Conservation (phyloP, 495 filamentous ascomycete genomes). For the Schizothecium vesticola region DNA sequence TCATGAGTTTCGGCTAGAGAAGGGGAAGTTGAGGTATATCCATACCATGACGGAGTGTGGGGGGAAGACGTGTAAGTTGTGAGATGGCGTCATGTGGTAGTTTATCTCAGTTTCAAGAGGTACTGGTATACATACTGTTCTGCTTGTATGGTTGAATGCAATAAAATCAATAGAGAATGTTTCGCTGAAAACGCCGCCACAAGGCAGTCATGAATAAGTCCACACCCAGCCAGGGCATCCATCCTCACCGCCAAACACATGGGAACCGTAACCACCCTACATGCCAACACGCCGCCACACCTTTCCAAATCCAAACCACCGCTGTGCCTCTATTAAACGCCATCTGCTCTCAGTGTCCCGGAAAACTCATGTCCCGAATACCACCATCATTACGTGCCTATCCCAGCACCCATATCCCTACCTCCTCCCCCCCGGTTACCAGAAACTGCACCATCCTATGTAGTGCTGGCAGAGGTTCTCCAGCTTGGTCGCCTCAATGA, state of each 20-base stretch:
- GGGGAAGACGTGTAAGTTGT: slow-evolving; percentile 10
- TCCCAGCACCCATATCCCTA: neutral
- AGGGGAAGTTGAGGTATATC: slow-evolving; percentile 37
- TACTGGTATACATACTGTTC: too few species aligned
- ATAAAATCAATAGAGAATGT: neutral
- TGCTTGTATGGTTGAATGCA: neutral
- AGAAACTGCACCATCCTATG: slow-evolving; percentile 95
- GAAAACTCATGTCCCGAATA: neutral
- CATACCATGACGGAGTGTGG: slow-evolving; percentile 38
- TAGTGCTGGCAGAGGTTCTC: slow-evolving; percentile 99
- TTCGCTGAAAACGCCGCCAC: neutral
- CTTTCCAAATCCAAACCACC: neutral
- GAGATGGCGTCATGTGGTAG: too few species aligned
- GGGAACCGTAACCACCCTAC: neutral
- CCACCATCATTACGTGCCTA: neutral
- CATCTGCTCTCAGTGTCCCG: neutral
- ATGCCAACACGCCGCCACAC: neutral
- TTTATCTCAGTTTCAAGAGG: too few species aligned
- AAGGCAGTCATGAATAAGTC: neutral
- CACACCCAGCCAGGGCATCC: neutral
- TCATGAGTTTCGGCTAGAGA: slow-evolving; percentile 41
- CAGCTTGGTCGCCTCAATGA: slow-evolving; percentile 89
- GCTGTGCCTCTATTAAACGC: neutral
- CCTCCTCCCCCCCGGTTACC: slow-evolving; percentile 40
- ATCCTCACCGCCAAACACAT: neutral